A percentile compares a stretch with the other conserved stretches of the same genome.
These are phyloP conservation scores for Lactarius akahatsu DNA, from an alignment of 768 basidiomycete genomes.

Conservation along the genomic window DNA sequence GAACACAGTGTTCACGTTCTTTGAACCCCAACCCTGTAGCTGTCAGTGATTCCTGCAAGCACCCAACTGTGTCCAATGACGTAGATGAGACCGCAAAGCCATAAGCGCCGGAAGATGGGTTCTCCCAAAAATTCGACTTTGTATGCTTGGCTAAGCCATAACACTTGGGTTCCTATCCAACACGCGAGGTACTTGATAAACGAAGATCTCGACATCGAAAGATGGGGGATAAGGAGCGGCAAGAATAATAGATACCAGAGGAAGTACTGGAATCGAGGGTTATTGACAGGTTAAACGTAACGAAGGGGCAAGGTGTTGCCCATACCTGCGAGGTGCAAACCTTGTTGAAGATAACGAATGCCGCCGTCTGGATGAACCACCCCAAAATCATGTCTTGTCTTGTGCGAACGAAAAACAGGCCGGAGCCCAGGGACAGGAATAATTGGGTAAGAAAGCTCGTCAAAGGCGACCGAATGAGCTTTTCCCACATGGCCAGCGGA, in stretches of 20 bases:
- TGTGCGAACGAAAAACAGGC: slow-evolving; percentile 64
- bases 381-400: slow-evolving; percentile 67
- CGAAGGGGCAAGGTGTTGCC: slow-evolving; percentile 24
- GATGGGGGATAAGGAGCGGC: slow-evolving; percentile 71
- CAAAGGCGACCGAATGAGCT: slow-evolving; percentile 65
- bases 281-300: slow-evolving; percentile 1
- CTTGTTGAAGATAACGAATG: slow-evolving; percentile 96
- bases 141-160: slow-evolving; percentile 93
- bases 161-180: slow-evolving; percentile 78
- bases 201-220: slow-evolving; percentile 50
- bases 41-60: slow-evolving; percentile 59
- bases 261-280: slow-evolving; percentile 70
- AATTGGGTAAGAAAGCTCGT: slow-evolving; percentile 86
- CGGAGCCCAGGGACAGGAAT: slow-evolving; percentile 64
- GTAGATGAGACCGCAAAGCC: slow-evolving; percentile 76
- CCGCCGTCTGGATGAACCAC: slow-evolving; percentile 89
- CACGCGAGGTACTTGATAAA: slow-evolving; percentile 45
- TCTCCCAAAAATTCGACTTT: slow-evolving; percentile 83
- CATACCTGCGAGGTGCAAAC: slow-evolving; percentile 95
- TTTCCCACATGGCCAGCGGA: slow-evolving; percentile 39
- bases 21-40: slow-evolving; percentile 35
- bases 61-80: slow-evolving; percentile 80
- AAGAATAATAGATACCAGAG: slow-evolving; percentile 93
- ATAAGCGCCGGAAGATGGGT: slow-evolving; percentile 70
- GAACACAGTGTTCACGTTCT: neutral